Evolutionary conservation across 768 basidiomycete genomes (phyloP).

Genomic region (Austroboletus eburneus): DNA sequence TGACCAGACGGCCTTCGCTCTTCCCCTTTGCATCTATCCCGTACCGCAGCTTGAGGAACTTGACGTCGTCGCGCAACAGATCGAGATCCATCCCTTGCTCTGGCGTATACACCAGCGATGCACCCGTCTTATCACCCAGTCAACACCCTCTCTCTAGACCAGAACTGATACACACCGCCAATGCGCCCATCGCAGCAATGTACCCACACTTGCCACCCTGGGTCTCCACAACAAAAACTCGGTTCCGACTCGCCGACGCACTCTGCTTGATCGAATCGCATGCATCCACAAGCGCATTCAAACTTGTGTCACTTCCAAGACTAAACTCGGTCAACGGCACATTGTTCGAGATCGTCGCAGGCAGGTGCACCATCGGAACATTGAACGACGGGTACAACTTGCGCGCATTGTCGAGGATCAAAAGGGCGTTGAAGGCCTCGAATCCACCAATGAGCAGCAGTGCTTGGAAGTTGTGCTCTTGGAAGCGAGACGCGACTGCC

Average conservation of each 20-base stretch:
- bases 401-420: constrained; percentile 75
- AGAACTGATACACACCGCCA: constrained; percentile 80
- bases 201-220: constrained; percentile 98
- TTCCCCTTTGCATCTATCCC: constrained; percentile 81
- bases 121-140: constrained; percentile 71
- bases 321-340: constrained; percentile 97
- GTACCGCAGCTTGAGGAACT: constrained; percentile 84
- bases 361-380: constrained; percentile 93
- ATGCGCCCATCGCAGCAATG: constrained; percentile 90
- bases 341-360: constrained; percentile 97
- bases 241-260: constrained; percentile 90
- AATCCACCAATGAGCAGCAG: constrained; percentile 94
- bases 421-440: constrained; percentile 82
- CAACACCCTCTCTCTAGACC: too few species aligned
- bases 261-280: constrained; percentile 99
- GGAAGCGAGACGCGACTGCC: constrained; percentile 86
- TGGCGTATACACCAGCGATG: constrained; percentile 90
- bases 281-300: constrained; percentile 96
- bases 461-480: constrained; percentile 73
- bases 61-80: constrained; percentile 76
- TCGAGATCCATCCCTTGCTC: constrained; percentile 87
- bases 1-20: constrained; percentile 89
- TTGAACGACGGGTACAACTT: constrained; percentile 87
- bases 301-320: constrained; percentile 92
- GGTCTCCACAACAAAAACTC: constrained; percentile 97